Evolutionary conservation across 495 filamentous ascomycete species (phyloP).

Genomic region (Tuber microsphaerosporum): DNA sequence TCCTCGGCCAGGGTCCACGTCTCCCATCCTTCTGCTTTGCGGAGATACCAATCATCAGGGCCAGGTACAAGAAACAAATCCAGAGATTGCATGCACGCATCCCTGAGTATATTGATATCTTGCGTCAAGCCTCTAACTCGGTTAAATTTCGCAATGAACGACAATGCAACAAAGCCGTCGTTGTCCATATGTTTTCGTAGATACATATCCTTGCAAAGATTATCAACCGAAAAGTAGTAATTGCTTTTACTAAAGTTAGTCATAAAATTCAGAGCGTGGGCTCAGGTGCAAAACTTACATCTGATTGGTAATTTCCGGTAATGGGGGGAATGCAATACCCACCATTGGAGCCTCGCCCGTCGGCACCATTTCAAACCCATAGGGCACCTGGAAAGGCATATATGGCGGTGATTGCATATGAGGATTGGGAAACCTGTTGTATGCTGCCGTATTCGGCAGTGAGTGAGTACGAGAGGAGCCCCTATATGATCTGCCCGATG

Average conservation of each 20-base stretch:
- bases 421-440: constrained; percentile 34
- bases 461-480: constrained; percentile 21
- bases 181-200: constrained; percentile 87
- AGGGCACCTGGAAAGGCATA: constrained; percentile 50
- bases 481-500: constrained; percentile 30
- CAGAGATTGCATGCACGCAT: constrained; percentile 62
- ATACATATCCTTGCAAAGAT: constrained; percentile 88
- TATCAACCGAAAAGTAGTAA: constrained; percentile 96
- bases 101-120: constrained; percentile 64
- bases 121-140: constrained; percentile 69
- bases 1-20: constrained; percentile 65
- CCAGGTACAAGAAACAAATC: constrained; percentile 63
- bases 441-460: constrained; percentile 9
- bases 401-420: constrained; percentile 36
- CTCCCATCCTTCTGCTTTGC: constrained; percentile 69
- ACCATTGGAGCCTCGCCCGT: constrained; percentile 18
- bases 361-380: constrained; percentile 51
- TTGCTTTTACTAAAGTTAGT: constrained; percentile 46
- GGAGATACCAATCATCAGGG: constrained; percentile 68
- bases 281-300: constrained; percentile 47
- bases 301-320: constrained; percentile 59
- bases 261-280: constrained; percentile 9
- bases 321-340: constrained; percentile 49
- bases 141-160: constrained; percentile 72
- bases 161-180: constrained; percentile 79